Percentiles rank a stretch among this genome's conserved stretches.
Conservation (phyloP, 208 protist genomes). For the Perkinsela sp. region DNA sequence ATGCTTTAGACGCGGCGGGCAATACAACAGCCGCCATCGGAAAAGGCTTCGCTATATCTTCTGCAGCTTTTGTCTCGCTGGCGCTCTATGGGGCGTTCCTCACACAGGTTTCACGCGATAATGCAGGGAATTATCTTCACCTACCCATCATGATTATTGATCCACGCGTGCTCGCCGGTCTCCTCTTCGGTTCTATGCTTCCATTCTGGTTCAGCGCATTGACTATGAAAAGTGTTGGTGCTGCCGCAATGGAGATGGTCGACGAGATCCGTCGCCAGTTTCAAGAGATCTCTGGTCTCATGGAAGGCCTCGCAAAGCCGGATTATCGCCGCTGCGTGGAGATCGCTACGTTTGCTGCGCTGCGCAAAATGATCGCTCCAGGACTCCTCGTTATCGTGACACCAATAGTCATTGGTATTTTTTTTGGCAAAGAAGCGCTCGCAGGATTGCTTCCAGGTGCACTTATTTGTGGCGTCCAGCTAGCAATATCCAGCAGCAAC, state of each 20-base stretch:
- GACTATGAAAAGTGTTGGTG: conserved; percentile 74
- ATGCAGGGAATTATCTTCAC: not conserved
- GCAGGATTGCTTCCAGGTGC: conserved; percentile 57
- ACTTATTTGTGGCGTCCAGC: conserved; percentile 64
- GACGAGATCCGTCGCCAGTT: conserved; percentile 77
- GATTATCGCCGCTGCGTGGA: conserved; percentile 71
- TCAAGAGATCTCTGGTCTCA: conserved; percentile 27
- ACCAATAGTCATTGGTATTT: conserved; percentile 60
- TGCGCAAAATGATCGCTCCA: conserved; percentile 74
- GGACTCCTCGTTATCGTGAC: conserved; percentile 63
- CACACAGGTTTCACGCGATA: conserved; percentile 16
- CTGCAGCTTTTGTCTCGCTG: conserved; percentile 64
- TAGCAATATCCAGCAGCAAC: conserved; percentile 75
- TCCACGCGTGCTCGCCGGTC: conserved; percentile 32
- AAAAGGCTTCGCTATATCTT: conserved; percentile 80
- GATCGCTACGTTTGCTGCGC: conserved; percentile 60
- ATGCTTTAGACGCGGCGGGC: conserved; percentile 71
- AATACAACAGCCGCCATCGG: conserved; percentile 82
- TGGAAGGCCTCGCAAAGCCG: conserved; percentile 46
- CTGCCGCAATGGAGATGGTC: conserved; percentile 70
- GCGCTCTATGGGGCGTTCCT: conserved; percentile 72
- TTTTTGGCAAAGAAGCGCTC: conserved; percentile 67
- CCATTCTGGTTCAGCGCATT: conserved; percentile 80
- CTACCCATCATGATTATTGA: conserved; percentile 33
- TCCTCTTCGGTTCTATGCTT: conserved; percentile 70